These are phyloP conservation scores for Aspergillus sp. DNA, from an alignment of 2,329 filamentous ascomycete species.

Conservation along the genomic window DNA sequence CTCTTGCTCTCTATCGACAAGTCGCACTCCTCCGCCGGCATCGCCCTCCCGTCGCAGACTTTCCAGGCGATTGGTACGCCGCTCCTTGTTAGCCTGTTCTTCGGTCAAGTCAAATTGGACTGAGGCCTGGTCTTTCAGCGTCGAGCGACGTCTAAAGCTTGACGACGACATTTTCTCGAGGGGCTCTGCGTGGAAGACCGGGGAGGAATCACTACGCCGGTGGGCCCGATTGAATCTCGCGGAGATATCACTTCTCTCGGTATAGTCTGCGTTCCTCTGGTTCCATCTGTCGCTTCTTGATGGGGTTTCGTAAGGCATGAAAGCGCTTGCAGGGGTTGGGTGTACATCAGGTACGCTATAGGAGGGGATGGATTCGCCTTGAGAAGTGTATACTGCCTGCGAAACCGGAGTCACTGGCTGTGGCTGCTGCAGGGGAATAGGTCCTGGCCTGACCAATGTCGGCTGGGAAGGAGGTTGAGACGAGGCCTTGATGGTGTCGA, in stretches of 20 bases:
- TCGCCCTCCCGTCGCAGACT: constrained; percentile 25
- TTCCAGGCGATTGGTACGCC: constrained; percentile 32
- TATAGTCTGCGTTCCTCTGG: constrained; percentile 12
- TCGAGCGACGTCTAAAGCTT: constrained; percentile 35
- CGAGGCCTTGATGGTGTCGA: constrained; percentile 54
- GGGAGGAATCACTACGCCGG: constrained; percentile 52
- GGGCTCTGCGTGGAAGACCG: constrained; percentile 41
- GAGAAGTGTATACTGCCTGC: constrained; percentile 63
- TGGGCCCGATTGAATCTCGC: constrained; percentile 15
- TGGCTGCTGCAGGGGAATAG: constrained; percentile 78
- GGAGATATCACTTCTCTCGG: constrained; percentile 14
- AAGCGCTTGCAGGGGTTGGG: constrained; percentile 13
- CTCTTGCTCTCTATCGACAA: constrained; percentile 34
- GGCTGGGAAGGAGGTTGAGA: constrained; percentile 30
- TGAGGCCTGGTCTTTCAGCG: constrained; percentile 44
- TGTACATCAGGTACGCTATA: constrained; percentile 47
- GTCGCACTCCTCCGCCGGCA: constrained; percentile 26
- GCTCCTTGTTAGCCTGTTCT: constrained; percentile 56
- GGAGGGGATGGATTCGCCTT: constrained; percentile 41
- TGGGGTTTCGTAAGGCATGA: constrained; percentile 22
- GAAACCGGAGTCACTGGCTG: constrained; percentile 75
- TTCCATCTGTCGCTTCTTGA: constrained; percentile 17
- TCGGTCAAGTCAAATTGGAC: constrained; percentile 62
- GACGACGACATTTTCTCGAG: constrained; percentile 25
- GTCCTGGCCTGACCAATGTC: constrained; percentile 53